Percentiles rank a stretch among this genome's conserved stretches.
phyloP scores from a whole-genome alignment of 176 grass and related monocot species.

The Stipa capillata region DNA sequence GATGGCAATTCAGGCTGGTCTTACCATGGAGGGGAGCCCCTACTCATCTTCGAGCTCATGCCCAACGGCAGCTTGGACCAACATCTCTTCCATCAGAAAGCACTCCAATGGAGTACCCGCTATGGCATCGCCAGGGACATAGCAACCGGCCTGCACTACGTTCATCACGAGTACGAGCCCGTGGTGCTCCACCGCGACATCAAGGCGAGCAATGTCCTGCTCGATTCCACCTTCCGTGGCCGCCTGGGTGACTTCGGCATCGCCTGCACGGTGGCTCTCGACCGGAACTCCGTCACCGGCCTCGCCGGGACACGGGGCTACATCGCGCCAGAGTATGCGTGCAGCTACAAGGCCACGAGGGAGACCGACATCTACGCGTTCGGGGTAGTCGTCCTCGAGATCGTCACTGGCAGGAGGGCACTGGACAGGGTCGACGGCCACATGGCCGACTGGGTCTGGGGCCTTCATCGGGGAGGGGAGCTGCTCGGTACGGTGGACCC shows the following conservation, averaged over 20 bases:
- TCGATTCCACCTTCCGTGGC: neutral
- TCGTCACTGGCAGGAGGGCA: neutral
- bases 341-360: neutral
- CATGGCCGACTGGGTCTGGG: neutral
- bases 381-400: neutral
- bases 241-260: neutral
- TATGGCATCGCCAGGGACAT: neutral
- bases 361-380: neutral
- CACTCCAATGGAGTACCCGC: neutral
- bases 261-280: neutral
- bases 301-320: neutral
- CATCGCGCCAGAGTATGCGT: neutral
- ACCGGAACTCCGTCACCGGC: neutral
- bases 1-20: constrained; percentile 13
- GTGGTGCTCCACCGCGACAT: neutral
- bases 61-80: neutral
- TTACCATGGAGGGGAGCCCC: neutral
- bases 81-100: neutral
- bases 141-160: neutral
- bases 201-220: neutral
- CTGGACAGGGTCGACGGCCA: neutral
- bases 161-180: neutral
- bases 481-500: neutral
- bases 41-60: constrained; percentile 3
- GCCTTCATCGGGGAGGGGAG: neutral